phyloP scores from a whole-genome alignment of 371 early-diverging fungal genomes.

The Apophysomyces sp. region DNA sequence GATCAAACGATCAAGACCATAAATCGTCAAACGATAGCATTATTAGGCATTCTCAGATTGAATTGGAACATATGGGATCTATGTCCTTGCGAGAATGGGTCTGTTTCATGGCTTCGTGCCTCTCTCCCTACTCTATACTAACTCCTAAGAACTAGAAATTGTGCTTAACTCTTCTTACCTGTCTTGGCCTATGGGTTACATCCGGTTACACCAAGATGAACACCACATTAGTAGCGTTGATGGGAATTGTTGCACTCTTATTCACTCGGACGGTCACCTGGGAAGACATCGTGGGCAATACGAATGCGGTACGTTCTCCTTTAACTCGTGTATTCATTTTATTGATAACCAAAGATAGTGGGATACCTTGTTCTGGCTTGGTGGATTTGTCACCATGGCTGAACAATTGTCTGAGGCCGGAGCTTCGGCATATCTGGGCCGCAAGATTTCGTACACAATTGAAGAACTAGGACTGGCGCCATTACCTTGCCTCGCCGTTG shows the following conservation, averaged over 20 bases:
- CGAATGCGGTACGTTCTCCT: conserved; percentile 48
- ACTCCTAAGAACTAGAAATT: background rate
- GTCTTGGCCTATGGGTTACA: conserved; percentile 57
- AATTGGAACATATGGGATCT: conserved; percentile 21
- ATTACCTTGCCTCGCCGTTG: conserved; percentile 39
- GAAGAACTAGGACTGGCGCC: conserved; percentile 19
- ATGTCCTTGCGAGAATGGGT: conserved; percentile 25
- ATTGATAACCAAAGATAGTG: conserved; percentile 35
- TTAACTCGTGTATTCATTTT: background rate
- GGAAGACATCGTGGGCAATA: conserved; percentile 62
- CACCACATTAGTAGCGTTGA: conserved; percentile 61
- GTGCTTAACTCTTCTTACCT: background rate
- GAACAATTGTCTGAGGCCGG: conserved; percentile 64
- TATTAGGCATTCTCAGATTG: conserved; percentile 19
- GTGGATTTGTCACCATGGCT: conserved; percentile 70
- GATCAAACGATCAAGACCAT: conserved; percentile 9
- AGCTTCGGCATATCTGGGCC: conserved; percentile 60
- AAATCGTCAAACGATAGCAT: conserved; percentile 14
- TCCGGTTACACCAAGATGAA: conserved; percentile 54
- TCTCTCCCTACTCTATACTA: too few relatives aligned
- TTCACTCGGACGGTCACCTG: conserved; percentile 55
- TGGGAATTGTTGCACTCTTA: conserved; percentile 52
- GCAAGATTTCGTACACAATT: conserved; percentile 39
- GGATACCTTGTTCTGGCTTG: conserved; percentile 80
- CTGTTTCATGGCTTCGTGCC: background rate